Base-by-base conservation (phyloP, 768 basidiomycete species). In the Psilocybe cubensis region DNA sequence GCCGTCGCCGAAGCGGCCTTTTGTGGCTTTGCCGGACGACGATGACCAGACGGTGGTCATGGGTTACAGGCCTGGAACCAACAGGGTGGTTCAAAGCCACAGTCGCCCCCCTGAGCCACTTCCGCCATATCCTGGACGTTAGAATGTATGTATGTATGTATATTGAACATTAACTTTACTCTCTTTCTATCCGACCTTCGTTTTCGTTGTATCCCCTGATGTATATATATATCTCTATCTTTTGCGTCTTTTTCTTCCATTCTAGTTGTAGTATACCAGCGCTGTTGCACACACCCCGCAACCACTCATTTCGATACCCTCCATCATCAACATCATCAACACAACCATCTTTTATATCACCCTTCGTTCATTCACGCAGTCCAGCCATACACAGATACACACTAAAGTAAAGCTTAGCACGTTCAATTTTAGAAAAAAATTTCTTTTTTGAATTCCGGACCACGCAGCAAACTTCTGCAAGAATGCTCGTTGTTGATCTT, bases 1-100 rank as follows among this genome's bases (percentile, higher is more conserved):
- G 2, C 27, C 46, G 9, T 48, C 46, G 17, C 25, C 46, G 28
- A 48, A 18, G 31, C 24, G 28, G 27, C 31, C 46, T 8, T 48
- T 27, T 17, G 3, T 12, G 14, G 14, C 46, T 31, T 17, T 48
- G 17, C 20, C 28, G n/a, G n/a, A n/a, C 17, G 46, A 48, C 28
- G 46, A 48, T 27, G 46, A 48, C 18, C 24, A 48, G 18, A 48
- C 46, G 9, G 46, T 28, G 46, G 20, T 48, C 46, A 48, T 48
- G 46, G 46, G 46, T 9, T n/a, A 25, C 27, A 48, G 46, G 9
- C n/a, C n/a, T n/a, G n/a, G n/a, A n/a, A 24, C 14, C 46, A 48
- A 28, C 28, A 28, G 46, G 28, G n/a, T 3, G 46, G 10, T 28
- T 21, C 42, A 27, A 4, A 29, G 9, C 46, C 27, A 29, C 46